A percentile compares a stretch with the other conserved stretches of the same genome.
phyloP scores from a whole-genome alignment of 768 basidiomycete species.

The Chalciporus pseudorubinellus region DNA sequence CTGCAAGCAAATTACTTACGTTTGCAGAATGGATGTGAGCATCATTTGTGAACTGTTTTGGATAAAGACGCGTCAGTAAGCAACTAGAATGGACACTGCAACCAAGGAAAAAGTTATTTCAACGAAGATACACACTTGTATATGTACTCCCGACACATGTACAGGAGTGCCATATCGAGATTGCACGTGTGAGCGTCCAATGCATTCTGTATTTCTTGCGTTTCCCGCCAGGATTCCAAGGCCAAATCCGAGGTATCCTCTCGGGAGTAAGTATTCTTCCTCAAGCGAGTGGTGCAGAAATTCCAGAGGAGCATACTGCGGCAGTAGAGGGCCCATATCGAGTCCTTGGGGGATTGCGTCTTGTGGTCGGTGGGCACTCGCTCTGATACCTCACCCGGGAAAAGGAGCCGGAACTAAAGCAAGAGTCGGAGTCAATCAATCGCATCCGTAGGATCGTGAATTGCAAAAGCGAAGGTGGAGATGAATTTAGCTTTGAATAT shows the following conservation, averaged over 20 bases:
- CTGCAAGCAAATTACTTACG: slow-evolving; percentile 42
- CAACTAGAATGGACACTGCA: slow-evolving; percentile 7
- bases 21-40: slow-evolving; percentile 60
- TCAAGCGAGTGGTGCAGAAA: slow-evolving; percentile 53
- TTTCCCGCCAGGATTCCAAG: slow-evolving; percentile 63
- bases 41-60: slow-evolving; percentile 56
- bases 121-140: slow-evolving; percentile 56
- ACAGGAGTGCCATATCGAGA: slow-evolving; percentile 63
- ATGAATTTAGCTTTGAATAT: slow-evolving; percentile 3
- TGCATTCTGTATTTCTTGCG: slow-evolving; percentile 62
- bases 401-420: slow-evolving; percentile 46
- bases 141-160: slow-evolving; percentile 66
- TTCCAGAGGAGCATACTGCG: slow-evolving; percentile 82
- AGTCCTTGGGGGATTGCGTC: slow-evolving; percentile 64
- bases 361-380: slow-evolving; percentile 43
- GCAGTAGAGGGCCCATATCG: slow-evolving; percentile 80
- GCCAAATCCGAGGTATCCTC: slow-evolving; percentile 61
- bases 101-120: slow-evolving; percentile 5
- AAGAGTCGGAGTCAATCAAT: slow-evolving; percentile 9
- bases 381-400: slow-evolving; percentile 70
- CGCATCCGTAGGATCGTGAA: slow-evolving; percentile 2
- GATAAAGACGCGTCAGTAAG: slow-evolving; percentile 16
- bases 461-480: slow-evolving; percentile 6
- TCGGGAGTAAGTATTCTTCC: slow-evolving; percentile 39
- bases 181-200: slow-evolving; percentile 70